Evolutionary conservation across 164 flowering plant species (phyloP).

Genomic region (Malania oleifera): DNA sequence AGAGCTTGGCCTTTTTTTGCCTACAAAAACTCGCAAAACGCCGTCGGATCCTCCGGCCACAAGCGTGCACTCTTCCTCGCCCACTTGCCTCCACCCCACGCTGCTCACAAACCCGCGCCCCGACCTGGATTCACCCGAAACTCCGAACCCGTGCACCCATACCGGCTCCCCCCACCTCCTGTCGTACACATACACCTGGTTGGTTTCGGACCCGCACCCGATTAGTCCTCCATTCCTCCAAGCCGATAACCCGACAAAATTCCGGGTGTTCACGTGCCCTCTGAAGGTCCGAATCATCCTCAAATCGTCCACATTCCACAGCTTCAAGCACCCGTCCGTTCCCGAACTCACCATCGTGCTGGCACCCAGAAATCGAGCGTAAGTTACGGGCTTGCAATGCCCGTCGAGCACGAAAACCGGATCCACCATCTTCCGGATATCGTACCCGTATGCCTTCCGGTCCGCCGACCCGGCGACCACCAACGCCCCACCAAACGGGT

Average conservation of each 20-base stretch:
- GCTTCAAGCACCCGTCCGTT: conserved; percentile 55
- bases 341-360: conserved; percentile 37
- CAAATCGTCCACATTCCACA: conserved; percentile 33
- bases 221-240: conserved; percentile 55
- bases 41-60: conserved; percentile 75
- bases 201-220: conserved; percentile 67
- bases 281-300: conserved; percentile 34
- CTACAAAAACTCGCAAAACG: conserved; percentile 43
- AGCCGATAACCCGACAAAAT: conserved; percentile 67
- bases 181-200: conserved; percentile 60
- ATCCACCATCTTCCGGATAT: conserved; percentile 31
- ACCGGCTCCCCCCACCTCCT: conserved; percentile 64
- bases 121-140: conserved; percentile 4
- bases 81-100: conserved; percentile 60
- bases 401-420: conserved; percentile 45
- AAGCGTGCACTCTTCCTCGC: conserved; percentile 42
- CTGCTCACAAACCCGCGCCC: conserved; percentile 45
- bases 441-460: conserved; percentile 46
- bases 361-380: conserved; percentile 35
- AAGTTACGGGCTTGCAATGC: conserved; percentile 56
- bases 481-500: conserved; percentile 36
- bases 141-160: conserved; percentile 51
- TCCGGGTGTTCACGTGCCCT: conserved; percentile 53
- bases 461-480: conserved; percentile 61
- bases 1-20: conserved; percentile 19